Evolutionary conservation across 257 asterid species (phyloP).

Genomic region (Nemophila menziesii): DNA sequence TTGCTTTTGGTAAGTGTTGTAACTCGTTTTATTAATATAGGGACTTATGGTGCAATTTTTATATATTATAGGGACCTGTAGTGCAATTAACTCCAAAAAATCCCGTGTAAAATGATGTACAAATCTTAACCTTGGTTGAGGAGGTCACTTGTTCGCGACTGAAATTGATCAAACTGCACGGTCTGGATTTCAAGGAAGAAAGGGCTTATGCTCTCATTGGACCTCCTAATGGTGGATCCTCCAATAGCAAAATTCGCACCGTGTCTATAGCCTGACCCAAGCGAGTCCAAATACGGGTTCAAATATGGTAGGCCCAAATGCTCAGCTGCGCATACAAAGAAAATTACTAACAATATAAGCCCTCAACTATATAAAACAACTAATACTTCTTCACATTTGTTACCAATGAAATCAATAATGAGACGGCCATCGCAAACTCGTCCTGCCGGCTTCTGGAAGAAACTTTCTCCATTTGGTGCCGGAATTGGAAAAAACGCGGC

Average conservation of each 20-base stretch:
- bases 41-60: too few relatives aligned
- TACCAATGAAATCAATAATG: slow-evolving; percentile 43
- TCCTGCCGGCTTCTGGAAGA: slow-evolving; percentile 36
- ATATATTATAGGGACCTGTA: too few relatives aligned
- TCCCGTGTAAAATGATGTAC: background rate
- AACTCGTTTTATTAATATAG: too few relatives aligned
- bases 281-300: slow-evolving; percentile 41
- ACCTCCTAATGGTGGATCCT: slow-evolving; percentile 30
- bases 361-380: background rate
- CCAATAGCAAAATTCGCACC: slow-evolving; percentile 49
- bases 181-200: slow-evolving; percentile 38
- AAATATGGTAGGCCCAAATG: slow-evolving; percentile 11
- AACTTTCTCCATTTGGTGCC: slow-evolving; percentile 29
- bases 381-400: too few relatives aligned
- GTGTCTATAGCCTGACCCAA: slow-evolving; percentile 29
- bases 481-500: slow-evolving; percentile 33
- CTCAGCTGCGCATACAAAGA: background rate
- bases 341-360: background rate
- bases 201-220: slow-evolving; percentile 30
- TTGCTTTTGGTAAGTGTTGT: too few relatives aligned
- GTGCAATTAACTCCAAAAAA: too few relatives aligned
- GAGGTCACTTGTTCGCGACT: slow-evolving; percentile 24
- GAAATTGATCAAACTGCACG: slow-evolving; percentile 26
- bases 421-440: slow-evolving; percentile 45
- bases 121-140: slow-evolving; percentile 25